Base-by-base conservation (phyloP, 495 filamentous ascomycete genomes). In the Xylaria palmicola region DNA sequence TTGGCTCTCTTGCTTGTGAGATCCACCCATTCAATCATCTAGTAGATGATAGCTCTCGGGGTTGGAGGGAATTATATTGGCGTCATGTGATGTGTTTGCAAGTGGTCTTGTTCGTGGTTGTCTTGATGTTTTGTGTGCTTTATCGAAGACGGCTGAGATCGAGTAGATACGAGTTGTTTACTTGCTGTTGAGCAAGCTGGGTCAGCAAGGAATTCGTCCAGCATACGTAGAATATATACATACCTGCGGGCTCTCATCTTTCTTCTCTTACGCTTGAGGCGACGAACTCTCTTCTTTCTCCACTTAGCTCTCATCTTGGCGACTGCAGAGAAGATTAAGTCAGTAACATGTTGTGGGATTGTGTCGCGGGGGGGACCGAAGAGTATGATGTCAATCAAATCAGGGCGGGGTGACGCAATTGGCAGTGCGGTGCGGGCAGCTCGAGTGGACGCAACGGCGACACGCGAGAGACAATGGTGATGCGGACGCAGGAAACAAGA, bases 231-330 rank as follows among this genome's bases (percentile, higher is more conserved):
- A 43, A 12, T 22, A 29, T 26, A 65, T 34, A 67, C 65, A 54
- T 84, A 96, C 92, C 85, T 89, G 83, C 92, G 82, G 67, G 92
- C 93, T 75, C 93, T 88, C 81, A 92, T 94, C 92, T 97, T 97
- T 91, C 93, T 93, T 79, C 93, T 88, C 92, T 97, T 97, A 78
- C 91, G 87, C 88, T 97, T 97, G 80, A 97, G 89, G 79, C 93
- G 88, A 66, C 93, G 88, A 82, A 95, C 91, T 75, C 93, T 85
- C 92, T 97, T 97, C 90, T 97, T 97, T 86, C 92, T 92, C 92
- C 92, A 97, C 84, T 97, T 97, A 71, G 90, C 91, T 92, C 92
- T 92, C 92, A 97, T 95, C 86, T 85, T 93, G 86, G 82, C 69
- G 62, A 66, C 69, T 72, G 22, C 15, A 59, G 70, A 66, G 60